These are phyloP conservation scores for Saturnispora sanitii DNA, from an alignment of 805 yeast species.

Conservation along the genomic window DNA sequence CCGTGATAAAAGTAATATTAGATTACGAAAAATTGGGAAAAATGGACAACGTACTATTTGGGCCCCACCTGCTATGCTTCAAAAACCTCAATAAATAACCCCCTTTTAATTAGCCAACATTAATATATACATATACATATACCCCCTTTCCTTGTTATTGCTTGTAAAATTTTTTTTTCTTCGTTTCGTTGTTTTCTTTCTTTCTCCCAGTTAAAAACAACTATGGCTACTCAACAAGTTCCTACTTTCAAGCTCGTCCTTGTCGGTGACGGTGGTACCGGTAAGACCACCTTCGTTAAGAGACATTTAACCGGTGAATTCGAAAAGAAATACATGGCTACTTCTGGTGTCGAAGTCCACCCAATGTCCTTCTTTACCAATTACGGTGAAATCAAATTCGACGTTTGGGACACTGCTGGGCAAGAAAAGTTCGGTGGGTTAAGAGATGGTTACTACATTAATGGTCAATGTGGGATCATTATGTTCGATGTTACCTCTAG, in stretches of 20 bases:
- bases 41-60: no score
- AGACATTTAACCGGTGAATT: conserved; percentile 99
- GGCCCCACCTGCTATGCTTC: no score
- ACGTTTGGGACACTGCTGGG: conserved; percentile 99
- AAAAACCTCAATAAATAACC: no score
- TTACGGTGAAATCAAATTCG: conserved; percentile 97
- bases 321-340: conserved; percentile 97
- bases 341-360: conserved; percentile 98
- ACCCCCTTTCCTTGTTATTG: background rate
- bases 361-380: conserved; percentile 97
- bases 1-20: no score
- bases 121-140: no score
- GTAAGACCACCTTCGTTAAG: conserved; percentile 99
- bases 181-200: background rate
- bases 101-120: no score
- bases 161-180: background rate
- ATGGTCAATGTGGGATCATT: conserved; percentile 99
- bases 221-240: conserved; percentile 51
- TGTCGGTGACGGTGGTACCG: conserved; percentile 99
- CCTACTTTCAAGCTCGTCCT: conserved; percentile 97
- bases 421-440: conserved; percentile 99
- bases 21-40: no score
- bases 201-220: background rate
- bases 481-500: conserved; percentile 99
- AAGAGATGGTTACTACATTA: conserved; percentile 98